A percentile compares a stretch with the other conserved stretches of the same genome.
These are phyloP conservation scores for Cystobasidiaceae sp. DNA, from an alignment of 1,284 basidiomycete species.

Conservation along the genomic window DNA sequence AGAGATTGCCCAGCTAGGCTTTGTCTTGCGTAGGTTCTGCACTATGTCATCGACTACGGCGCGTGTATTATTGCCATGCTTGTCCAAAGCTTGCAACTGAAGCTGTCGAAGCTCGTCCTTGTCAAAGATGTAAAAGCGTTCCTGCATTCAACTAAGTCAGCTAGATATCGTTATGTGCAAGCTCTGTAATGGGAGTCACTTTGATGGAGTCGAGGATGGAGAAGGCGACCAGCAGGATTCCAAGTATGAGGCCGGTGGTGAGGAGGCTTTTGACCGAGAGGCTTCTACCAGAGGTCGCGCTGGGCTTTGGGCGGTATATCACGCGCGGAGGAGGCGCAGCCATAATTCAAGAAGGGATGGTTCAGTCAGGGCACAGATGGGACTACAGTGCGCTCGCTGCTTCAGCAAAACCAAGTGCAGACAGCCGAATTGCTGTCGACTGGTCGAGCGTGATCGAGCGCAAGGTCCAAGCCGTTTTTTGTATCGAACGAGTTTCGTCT, in stretches of 20 bases:
- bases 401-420: not conserved
- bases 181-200: slow-evolving; percentile 4
- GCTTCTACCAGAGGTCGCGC: not conserved
- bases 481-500: not conserved
- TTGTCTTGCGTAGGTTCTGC: slow-evolving; percentile 59
- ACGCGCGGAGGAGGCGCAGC: slow-evolving; percentile 21
- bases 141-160: slow-evolving; percentile 29
- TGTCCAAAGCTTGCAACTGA: slow-evolving; percentile 63
- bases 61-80: slow-evolving; percentile 58
- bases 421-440: no score
- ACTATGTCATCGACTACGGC: slow-evolving; percentile 71
- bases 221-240: slow-evolving; percentile 22
- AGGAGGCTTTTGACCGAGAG: slow-evolving; percentile 30
- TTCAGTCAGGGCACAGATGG: no score
- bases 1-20: slow-evolving; percentile 50
- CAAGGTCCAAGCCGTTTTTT: not conserved
- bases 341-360: no score
- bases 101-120: slow-evolving; percentile 61
- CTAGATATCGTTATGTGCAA: not conserved
- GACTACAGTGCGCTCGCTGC: no score
- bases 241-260: slow-evolving; percentile 25
- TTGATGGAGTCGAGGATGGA: slow-evolving; percentile 35
- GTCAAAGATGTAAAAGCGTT: slow-evolving; percentile 66
- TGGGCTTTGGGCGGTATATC: slow-evolving; percentile 22
- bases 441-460: no score